Evolutionary conservation across 2,329 filamentous ascomycete genomes (phyloP).

Genomic region (Dryadomyces sulphureus): DNA sequence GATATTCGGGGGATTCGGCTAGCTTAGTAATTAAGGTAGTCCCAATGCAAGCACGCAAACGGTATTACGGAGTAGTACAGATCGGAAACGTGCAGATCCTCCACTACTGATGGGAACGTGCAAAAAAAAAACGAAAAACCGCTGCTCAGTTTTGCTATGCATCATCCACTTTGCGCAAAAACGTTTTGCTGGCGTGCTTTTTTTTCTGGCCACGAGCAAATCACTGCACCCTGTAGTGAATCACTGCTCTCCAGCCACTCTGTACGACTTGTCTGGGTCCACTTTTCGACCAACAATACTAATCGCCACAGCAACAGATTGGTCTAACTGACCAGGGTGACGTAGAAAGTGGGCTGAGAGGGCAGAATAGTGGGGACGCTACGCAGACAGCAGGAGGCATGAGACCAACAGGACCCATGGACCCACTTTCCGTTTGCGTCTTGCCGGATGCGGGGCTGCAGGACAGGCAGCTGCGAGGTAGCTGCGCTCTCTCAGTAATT

Average conservation of each 20-base stretch:
- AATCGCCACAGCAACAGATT: conserved; percentile 1
- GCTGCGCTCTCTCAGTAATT: too few relatives aligned
- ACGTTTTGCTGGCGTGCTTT: too few relatives aligned
- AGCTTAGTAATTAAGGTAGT: background rate
- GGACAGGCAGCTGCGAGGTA: background rate
- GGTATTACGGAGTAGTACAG: too few relatives aligned
- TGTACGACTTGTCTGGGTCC: background rate
- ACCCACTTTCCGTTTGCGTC: background rate
- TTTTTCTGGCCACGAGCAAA: background rate
- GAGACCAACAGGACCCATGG: too few relatives aligned
- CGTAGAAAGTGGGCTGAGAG: background rate
- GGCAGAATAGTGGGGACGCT: background rate
- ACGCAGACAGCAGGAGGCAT: too few relatives aligned
- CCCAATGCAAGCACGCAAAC: background rate
- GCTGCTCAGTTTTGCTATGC: too few relatives aligned
- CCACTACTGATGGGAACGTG: too few relatives aligned
- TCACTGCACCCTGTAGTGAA: background rate
- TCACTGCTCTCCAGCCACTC: background rate
- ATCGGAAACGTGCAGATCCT: too few relatives aligned
- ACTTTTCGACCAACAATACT: background rate
- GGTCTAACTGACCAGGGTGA: background rate
- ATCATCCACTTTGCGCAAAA: too few relatives aligned
- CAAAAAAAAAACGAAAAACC: too few relatives aligned
- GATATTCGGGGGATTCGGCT: background rate
- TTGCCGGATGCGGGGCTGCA: background rate